Conservation (phyloP, 1,139 yeast genomes). For the Ogataea hybrid region DNA sequence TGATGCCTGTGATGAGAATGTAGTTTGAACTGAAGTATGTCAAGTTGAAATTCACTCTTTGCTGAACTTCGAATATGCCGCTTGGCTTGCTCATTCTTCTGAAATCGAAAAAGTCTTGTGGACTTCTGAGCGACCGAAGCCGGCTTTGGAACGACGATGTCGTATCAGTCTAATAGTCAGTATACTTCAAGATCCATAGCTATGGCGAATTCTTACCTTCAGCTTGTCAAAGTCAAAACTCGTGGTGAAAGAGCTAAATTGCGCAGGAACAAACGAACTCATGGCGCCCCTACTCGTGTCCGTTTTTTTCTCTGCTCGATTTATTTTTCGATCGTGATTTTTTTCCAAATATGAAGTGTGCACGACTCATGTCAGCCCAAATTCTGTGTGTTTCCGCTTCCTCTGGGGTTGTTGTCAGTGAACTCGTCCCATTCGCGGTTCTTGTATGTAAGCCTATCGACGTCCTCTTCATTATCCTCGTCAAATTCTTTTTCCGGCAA, state of each 20-base stretch:
- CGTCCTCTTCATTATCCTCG: constrained; percentile 47
- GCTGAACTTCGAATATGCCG: constrained; percentile 50
- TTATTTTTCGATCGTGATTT: constrained; percentile 7
- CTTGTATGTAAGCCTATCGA: constrained; percentile 56
- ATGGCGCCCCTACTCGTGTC: constrained; percentile 13
- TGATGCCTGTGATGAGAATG: constrained; percentile 40
- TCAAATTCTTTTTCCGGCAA: constrained; percentile 43
- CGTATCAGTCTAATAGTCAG: constrained; percentile 28
- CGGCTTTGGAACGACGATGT: constrained; percentile 38
- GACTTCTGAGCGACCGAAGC: constrained; percentile 49
- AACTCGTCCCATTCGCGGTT: constrained; percentile 92
- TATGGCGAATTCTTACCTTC: constrained; percentile 22
- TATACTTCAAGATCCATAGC: too few relatives aligned
- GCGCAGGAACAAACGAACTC: constrained; percentile 35
- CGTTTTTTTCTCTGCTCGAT: constrained; percentile 2
- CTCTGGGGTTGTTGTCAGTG: constrained; percentile 80
- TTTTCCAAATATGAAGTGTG: not conserved
- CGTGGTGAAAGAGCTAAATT: constrained; percentile 32
- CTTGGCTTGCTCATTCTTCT: constrained; percentile 52
- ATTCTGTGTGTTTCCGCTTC: constrained; percentile 87
- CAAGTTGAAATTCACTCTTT: constrained; percentile 51
- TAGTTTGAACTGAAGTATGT: constrained; percentile 57
- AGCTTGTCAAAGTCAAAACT: constrained; percentile 32
- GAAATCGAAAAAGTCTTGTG: constrained; percentile 57
- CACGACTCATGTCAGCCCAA: constrained; percentile 48